These are phyloP conservation scores for Aspergillus bridgeri DNA, from an alignment of 495 filamentous ascomycete genomes.

Conservation along the genomic window DNA sequence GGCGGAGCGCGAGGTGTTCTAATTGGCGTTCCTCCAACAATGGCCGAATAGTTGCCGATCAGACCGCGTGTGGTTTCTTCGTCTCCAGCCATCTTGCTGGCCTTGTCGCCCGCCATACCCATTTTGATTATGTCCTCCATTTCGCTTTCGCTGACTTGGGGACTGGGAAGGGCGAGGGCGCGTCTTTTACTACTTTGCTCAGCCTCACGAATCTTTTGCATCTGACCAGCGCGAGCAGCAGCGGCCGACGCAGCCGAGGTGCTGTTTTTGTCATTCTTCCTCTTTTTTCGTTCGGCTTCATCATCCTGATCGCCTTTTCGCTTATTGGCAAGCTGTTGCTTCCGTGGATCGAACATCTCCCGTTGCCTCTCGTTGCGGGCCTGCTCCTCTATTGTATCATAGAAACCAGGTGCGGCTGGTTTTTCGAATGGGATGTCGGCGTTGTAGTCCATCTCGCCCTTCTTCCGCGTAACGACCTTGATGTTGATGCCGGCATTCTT, in stretches of 20 bases:
- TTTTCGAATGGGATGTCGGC: slow-evolving; percentile 98
- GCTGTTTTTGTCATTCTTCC: slow-evolving; percentile 79
- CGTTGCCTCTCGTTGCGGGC: slow-evolving; percentile 79
- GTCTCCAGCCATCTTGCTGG: slow-evolving; percentile 67
- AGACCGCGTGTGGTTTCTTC: slow-evolving; percentile 86
- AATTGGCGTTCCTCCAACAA: slow-evolving; percentile 83
- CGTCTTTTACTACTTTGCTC: slow-evolving; percentile 93
- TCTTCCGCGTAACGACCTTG: slow-evolving; percentile 88
- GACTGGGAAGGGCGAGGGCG: slow-evolving; percentile 72
- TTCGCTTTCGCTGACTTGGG: slow-evolving; percentile 88
- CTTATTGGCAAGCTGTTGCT: slow-evolving; percentile 94
- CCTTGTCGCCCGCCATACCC: slow-evolving; percentile 90
- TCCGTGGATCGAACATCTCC: slow-evolving; percentile 87
- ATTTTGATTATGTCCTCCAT: slow-evolving; percentile 98
- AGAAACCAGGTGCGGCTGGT: slow-evolving; percentile 83
- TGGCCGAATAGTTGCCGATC: slow-evolving; percentile 75
- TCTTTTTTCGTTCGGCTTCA: slow-evolving; percentile 74
- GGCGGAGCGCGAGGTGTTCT: slow-evolving; percentile 86
- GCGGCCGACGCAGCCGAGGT: slow-evolving; percentile 74
- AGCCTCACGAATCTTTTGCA: slow-evolving; percentile 93
- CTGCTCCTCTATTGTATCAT: slow-evolving; percentile 83
- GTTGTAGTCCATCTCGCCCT: slow-evolving; percentile 98
- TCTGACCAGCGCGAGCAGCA: slow-evolving; percentile 89
- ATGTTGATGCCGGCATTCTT: slow-evolving; percentile 98
- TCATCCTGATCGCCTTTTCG: slow-evolving; percentile 88